Percentiles rank a stretch among this genome's conserved stretches.
phyloP scores from a whole-genome alignment of 768 basidiomycete genomes.

The Tylopilus balloui region DNA sequence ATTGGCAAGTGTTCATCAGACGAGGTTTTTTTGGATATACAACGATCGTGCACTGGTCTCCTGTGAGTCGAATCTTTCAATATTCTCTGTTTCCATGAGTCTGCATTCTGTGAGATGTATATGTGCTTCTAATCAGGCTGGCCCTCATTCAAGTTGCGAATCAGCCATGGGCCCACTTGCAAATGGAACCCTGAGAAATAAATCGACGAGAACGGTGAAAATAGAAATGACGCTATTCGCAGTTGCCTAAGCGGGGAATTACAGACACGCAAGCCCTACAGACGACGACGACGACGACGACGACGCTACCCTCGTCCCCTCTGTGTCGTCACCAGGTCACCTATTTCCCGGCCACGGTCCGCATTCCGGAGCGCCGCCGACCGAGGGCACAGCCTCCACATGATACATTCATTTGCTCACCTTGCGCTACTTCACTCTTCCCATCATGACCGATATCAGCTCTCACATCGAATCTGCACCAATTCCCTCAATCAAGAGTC shows the following conservation, averaged over 20 bases:
- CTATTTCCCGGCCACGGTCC: not conserved
- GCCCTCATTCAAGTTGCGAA: too few relatives aligned
- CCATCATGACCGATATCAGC: conserved; percentile 19
- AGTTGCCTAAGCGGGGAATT: not conserved
- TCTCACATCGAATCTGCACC: conserved; percentile 51
- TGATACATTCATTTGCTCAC: conserved; percentile 3
- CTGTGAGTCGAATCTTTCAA: too few relatives aligned
- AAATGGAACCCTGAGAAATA: too few relatives aligned
- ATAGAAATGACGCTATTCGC: not conserved
- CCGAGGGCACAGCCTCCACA: conserved; percentile 5
- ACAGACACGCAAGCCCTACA: too few relatives aligned
- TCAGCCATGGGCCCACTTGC: too few relatives aligned
- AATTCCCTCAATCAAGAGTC: conserved; percentile 60
- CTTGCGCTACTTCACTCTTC: not conserved
- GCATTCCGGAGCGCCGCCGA: not conserved
- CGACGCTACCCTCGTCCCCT: not conserved
- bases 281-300: not conserved
- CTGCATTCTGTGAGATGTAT: too few relatives aligned
- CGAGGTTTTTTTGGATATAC: too few relatives aligned
- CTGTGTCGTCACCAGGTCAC: not conserved
- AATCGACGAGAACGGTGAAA: too few relatives aligned
- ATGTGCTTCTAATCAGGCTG: too few relatives aligned
- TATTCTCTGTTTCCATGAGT: too few relatives aligned
- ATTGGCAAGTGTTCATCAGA: too few relatives aligned
- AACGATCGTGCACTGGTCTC: too few relatives aligned